A percentile compares a stretch with the other conserved stretches of the same genome.
These are phyloP conservation scores for Penicillium corylophilum DNA, from an alignment of 2,329 filamentous ascomycete genomes.

Conservation along the genomic window DNA sequence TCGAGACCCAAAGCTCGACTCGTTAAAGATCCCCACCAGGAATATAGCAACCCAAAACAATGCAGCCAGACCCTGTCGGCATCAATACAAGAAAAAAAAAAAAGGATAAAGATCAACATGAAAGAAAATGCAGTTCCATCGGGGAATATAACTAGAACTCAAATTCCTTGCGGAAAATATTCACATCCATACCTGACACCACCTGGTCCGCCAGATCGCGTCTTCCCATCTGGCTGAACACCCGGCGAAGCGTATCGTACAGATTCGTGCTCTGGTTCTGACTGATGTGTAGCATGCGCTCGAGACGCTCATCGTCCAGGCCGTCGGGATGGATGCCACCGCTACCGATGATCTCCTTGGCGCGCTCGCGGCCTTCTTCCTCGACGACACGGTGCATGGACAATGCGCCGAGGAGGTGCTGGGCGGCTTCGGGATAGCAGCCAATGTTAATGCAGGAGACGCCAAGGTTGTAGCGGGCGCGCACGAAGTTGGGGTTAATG, in stretches of 20 bases:
- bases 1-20: not conserved
- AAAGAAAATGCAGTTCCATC: not conserved
- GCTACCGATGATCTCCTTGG: conserved; percentile 73
- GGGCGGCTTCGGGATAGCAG: conserved; percentile 87
- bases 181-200: conserved; percentile 84
- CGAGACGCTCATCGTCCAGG: conserved; percentile 69
- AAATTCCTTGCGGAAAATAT: conserved; percentile 84
- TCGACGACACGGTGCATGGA: conserved; percentile 96
- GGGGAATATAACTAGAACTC: conserved; percentile 62
- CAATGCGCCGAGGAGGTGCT: conserved; percentile 86
- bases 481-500: conserved; percentile 92
- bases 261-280: conserved; percentile 97
- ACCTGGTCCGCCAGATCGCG: conserved; percentile 86
- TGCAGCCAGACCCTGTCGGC: conserved; percentile 15
- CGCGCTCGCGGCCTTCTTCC: conserved; percentile 77
- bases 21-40: not conserved
- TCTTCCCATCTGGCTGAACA: conserved; percentile 95
- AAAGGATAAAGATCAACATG: not conserved
- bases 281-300: conserved; percentile 71
- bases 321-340: conserved; percentile 42
- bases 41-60: not conserved
- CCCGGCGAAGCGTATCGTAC: conserved; percentile 87
- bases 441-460: conserved; percentile 97
- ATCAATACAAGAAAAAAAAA: not conserved
- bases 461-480: conserved; percentile 93